phyloP scores from a whole-genome alignment of 1,139 yeast genomes.

The Candida anutae region DNA sequence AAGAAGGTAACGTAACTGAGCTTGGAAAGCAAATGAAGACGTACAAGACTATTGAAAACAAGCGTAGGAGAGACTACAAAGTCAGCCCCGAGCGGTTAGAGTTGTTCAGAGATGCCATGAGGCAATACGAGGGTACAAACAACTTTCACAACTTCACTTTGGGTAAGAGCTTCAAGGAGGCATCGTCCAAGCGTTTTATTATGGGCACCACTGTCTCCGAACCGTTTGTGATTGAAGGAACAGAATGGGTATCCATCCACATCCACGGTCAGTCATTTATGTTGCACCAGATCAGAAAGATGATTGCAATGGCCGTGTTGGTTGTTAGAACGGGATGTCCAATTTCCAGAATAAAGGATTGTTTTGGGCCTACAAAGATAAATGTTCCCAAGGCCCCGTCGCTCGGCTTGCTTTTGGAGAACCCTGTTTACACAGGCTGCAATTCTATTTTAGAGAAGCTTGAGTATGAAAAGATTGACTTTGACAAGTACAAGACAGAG shows the following conservation, averaged over 20 bases:
- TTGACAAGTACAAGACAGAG: constrained; percentile 55
- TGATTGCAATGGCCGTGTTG: constrained; percentile 93
- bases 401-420: constrained; percentile 79
- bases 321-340: constrained; percentile 86
- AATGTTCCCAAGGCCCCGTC: constrained; percentile 98
- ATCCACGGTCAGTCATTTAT: constrained; percentile 97
- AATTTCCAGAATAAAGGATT: constrained; percentile 61
- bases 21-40: constrained; percentile 42
- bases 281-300: constrained; percentile 96
- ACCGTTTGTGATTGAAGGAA: constrained; percentile 86
- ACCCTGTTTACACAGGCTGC: constrained; percentile 86
- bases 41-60: constrained; percentile 60
- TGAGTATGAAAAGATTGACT: constrained; percentile 75
- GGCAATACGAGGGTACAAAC: constrained; percentile 76
- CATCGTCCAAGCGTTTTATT: constrained; percentile 80
- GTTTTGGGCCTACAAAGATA: constrained; percentile 65
- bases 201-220: constrained; percentile 73
- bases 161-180: constrained; percentile 81
- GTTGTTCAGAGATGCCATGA: constrained; percentile 59
- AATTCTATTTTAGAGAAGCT: constrained; percentile 63
- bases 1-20: constrained; percentile 30
- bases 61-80: constrained; percentile 62
- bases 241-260: constrained; percentile 94
- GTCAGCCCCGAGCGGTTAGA: constrained; percentile 54
- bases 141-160: constrained; percentile 93